Percentiles rank a stretch among this genome's conserved stretches.
Conservation (phyloP, 139 green algal species). For the Closterium sp. region DNA sequence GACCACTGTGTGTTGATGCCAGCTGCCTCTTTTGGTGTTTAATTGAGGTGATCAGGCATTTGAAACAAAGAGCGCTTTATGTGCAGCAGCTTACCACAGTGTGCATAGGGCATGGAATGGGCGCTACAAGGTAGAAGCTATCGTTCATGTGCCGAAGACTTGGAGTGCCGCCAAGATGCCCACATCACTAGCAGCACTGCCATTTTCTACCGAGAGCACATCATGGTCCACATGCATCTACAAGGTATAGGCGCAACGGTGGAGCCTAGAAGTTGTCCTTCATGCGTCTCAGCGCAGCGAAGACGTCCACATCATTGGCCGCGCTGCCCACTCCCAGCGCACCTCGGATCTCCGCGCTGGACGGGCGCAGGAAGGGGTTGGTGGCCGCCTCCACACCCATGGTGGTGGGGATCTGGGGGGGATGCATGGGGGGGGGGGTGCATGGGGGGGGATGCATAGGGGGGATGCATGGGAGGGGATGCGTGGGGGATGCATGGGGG, state of each 20-base stretch:
- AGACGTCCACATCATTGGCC: slow-evolving; percentile 27
- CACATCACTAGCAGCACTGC: too few species aligned
- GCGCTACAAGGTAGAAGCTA: too few species aligned
- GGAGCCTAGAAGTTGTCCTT: slow-evolving; percentile 30
- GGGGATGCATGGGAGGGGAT: neutral
- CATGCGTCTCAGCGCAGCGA: slow-evolving; percentile 24
- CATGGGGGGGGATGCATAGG: neutral
- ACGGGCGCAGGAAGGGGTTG: slow-evolving; percentile 44
- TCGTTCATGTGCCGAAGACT: too few species aligned
- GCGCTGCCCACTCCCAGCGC: neutral
- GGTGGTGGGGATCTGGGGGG: slow-evolving; percentile 42
- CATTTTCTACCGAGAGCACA: too few species aligned
- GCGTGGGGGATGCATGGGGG: neutral
- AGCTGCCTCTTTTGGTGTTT: too few species aligned
- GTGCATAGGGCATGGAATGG: too few species aligned
- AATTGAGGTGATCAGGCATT: too few species aligned
- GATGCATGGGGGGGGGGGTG: neutral
- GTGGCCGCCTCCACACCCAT: slow-evolving; percentile 38
- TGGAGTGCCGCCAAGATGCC: too few species aligned
- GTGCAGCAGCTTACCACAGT: too few species aligned
- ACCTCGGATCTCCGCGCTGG: slow-evolving; percentile 27
- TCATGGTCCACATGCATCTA: too few species aligned
- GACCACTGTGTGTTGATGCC: too few species aligned
- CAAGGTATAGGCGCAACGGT: neutral
- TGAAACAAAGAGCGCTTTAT: too few species aligned